Evolutionary conservation across 1,284 basidiomycete genomes (phyloP), one percentile per base, ranked within the genome.

Genomic region (Heterobasidion annosum): DNA sequence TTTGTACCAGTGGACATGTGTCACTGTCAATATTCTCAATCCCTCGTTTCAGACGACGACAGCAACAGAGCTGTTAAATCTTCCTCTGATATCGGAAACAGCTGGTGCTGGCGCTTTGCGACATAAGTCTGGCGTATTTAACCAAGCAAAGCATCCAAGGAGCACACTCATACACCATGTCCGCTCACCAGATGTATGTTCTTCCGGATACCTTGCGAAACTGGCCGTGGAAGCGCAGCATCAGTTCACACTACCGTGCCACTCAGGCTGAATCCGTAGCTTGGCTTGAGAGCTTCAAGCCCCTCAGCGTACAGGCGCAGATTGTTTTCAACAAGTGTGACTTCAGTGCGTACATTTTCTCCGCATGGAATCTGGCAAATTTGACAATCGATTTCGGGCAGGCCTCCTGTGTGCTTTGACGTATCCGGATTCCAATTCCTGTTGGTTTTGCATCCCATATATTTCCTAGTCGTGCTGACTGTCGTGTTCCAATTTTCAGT

Each of bases 141-240:
- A 19, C 19, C 3, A 19, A 19, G 1, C 3, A 1, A 19, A 19
- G 19, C 19, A 19, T 19, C 19, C 19, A 3, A 19, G 19, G 19
- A 19, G 19, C 19, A 19, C 19, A 19, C 3, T 3, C 19, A 19
- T 3, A 40, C 3, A 40, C 37, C 10, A 40, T 40, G 37, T 46
- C 45, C 16, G 16, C 45, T 25, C 19, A 48, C 12, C 45, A 59
- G 51, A 52, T 59, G 9, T 40, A 40, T 42, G 50, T 52, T 44
- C 58, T 67, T 25, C 56, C 56, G 2, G 43, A 52, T 32, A 46
- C 45, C 10, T 35, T 57, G 15, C 34, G 16, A 4, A 44, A 48
- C 18, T 57, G 56, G 56, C 48, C 48, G 16, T 54, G 42, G 48
- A 35, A 42, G 10, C 53, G 56, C 33, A 34, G n/a, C 4, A 51